Base-by-base conservation (phyloP, 2,329 filamentous ascomycete species). In the Calonectria montana region DNA sequence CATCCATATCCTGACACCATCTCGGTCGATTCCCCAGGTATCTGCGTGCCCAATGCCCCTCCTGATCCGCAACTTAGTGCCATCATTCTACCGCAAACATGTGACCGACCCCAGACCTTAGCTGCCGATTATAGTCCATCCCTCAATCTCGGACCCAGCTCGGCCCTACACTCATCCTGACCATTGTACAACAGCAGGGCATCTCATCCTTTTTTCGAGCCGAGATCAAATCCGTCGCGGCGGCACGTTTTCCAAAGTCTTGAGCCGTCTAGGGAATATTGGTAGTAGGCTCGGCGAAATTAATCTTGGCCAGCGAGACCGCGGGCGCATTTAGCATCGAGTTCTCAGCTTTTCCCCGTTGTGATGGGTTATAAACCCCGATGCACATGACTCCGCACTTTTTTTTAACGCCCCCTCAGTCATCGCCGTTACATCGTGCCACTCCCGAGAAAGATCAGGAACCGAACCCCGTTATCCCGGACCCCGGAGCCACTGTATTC, bases 131-230 rank as follows among this genome's bases (percentile, higher is more conserved):
- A 69, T 37, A 50, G 59, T 48, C 47, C 57, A 70, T 75, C 75
- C 70, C 74, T 70, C 75, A 71, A 76, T 75, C 71, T 74, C 77
- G 72, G 73, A 55, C 73, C 45, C 67, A 69, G 72, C 67, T 75
- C 72, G 73, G 73, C 64, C 69, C 59, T 74, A 75, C 47, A 35
- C 68, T 68, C 70, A 73, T 70, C 69, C 70, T 72, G 25, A 68
- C 65, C 48, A 53, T 12, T 35, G 31, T 35, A 35, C 53, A 12
- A 4, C 48, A n/a, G 18, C 47, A 27, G 53, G 53, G 70, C 59
- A 71, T 69, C 66, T 27, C 50, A 66, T 69, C 61, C 50, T 71
- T 43, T 50, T 76, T 66, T 47, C 47, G 15, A 45, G 29, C 61
- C 25, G 27, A 37, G 53, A 57, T 37, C 48, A 27, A 53, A 23